Base-by-base conservation (phyloP, 2,329 filamentous ascomycete genomes). In the Drechslerella dactyloides region DNA sequence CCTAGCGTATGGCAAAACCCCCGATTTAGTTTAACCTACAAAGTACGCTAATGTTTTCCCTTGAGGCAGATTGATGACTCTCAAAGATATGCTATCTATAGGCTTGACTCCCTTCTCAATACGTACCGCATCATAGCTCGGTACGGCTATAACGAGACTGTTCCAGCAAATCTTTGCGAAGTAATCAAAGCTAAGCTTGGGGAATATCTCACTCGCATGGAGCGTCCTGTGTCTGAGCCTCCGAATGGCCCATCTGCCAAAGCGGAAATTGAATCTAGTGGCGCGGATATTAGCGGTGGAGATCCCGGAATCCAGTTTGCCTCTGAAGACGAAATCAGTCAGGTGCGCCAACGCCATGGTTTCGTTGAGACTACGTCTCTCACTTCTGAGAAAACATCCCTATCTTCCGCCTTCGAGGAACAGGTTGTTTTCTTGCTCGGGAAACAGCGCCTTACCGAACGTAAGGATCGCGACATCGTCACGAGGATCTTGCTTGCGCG, bases 91-190 rank as follows among this genome's bases (percentile, higher is more conserved):
- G 58, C 15, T 17, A 79, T 80, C n/a, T 79, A 84, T 4, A 77
- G 78, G 4, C 78, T 81, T 4, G 78, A 82, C 5, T 78, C 80
- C 0, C 79, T 90, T 17, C 85, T 85, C 0, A 84, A 86, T 33
- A 88, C 86, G 75, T 91, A 90, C 77, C 85, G 88, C 2, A 81
- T 91, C 7, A 85, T 89, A 1, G 82, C 90, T 1, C 85, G 89
- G 11, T 87, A 91, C 76, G 89, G 89, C 0, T 92, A 89, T 78
- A 89, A 85, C 78, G 89, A 92, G 75, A 89, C 73, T 84, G 83
- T 91, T 51, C 87, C 85, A 0, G 85, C 85, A 0, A 85, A 89
- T 65, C 82, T 91, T 5, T 87, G 83, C 0, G 80, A 82, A 37
- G 48, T 59, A 11, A 63, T 70, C 27, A 70, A 70, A 19, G 11